These are phyloP conservation scores for Candida gigantensis DNA, from an alignment of 1,139 yeast species.

Conservation along the genomic window DNA sequence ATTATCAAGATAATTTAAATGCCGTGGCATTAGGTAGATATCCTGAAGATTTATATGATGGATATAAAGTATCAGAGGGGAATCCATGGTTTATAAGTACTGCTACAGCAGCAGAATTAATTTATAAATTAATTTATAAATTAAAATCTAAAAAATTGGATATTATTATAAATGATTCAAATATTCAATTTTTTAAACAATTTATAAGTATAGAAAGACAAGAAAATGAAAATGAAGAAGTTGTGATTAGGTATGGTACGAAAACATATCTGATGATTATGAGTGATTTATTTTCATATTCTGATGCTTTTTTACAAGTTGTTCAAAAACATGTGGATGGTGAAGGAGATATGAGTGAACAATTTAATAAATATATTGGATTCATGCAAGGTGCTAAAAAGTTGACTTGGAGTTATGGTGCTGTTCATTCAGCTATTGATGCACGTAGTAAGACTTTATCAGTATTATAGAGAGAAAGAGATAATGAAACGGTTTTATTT, in stretches of 20 bases:
- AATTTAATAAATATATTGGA: conserved; percentile 78
- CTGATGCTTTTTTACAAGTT: conserved; percentile 75
- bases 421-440: conserved; percentile 71
- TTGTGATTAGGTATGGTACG: conserved; percentile 42
- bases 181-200: conserved; percentile 31
- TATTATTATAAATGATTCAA: conserved; percentile 25
- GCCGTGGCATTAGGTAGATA: conserved; percentile 89
- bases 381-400: conserved; percentile 85
- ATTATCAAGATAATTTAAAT: conserved; percentile 43
- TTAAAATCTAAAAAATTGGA: conserved; percentile 23
- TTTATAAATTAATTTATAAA: conserved; percentile 41
- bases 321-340: conserved; percentile 70
- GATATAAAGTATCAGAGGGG: conserved; percentile 70
- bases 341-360: conserved; percentile 86
- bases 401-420: conserved; percentile 89
- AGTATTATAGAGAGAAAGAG: conserved; percentile 1
- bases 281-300: conserved; percentile 51
- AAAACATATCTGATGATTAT: conserved; percentile 48
- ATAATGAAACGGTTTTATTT: conserved; percentile 3
- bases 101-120: conserved; percentile 69
- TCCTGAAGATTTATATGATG: conserved; percentile 92
- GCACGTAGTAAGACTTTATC: conserved; percentile 45
- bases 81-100: conserved; percentile 97
- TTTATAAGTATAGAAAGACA: conserved; percentile 36
- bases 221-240: conserved; percentile 26